These are phyloP conservation scores for Ambrosiella xylebori DNA, from an alignment of 2,329 filamentous ascomycete species.

Conservation along the genomic window DNA sequence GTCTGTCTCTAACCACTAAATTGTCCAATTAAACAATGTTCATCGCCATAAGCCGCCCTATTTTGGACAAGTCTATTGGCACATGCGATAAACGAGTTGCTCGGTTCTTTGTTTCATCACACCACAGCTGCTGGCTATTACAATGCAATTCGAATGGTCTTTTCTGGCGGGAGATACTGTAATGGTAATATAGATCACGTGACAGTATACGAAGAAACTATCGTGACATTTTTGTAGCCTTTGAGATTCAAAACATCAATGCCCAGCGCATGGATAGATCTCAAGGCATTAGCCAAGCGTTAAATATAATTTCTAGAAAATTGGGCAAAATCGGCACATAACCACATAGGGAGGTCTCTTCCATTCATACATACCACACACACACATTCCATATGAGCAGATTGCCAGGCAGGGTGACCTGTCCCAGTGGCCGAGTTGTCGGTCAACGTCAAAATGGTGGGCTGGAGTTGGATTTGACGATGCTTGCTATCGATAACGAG, in stretches of 20 bases:
- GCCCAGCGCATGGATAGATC: not conserved
- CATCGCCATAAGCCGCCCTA: not conserved
- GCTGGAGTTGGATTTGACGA: not conserved
- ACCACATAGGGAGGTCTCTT: no score
- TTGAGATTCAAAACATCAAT: no score
- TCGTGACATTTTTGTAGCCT: no score
- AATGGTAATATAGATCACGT: not conserved
- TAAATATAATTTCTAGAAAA: not conserved
- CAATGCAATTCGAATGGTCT: not conserved
- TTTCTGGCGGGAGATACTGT: not conserved
- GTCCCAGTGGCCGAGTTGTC: not conserved
- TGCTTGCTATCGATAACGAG: not conserved
- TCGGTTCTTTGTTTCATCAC: not conserved
- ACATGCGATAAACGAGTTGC: not conserved
- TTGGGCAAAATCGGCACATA: not conserved
- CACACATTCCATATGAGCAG: not conserved
- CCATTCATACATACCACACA: not conserved
- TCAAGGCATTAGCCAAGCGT: not conserved
- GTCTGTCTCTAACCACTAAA: not conserved
- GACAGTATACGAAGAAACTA: not conserved
- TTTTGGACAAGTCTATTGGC: not conserved
- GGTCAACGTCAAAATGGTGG: not conserved
- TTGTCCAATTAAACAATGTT: not conserved
- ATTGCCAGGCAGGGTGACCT: not conserved
- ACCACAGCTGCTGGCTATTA: not conserved